A percentile compares a stretch with the other conserved stretches of the same genome.
Conservation (phyloP, 192 early-diverging fungal genomes). For the Linnemannia exigua region DNA sequence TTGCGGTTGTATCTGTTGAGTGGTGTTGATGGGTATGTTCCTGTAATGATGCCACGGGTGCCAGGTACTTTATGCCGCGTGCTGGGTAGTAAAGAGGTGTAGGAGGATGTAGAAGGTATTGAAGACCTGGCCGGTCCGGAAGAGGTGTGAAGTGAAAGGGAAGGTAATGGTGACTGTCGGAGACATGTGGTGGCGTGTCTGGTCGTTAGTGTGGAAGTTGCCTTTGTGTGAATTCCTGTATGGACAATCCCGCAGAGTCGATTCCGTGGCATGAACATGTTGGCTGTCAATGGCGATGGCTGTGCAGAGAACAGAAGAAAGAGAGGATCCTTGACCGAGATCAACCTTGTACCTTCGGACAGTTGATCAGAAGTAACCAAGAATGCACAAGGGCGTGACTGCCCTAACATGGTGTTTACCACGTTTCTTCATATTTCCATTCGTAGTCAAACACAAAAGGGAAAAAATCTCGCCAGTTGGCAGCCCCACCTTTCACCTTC, state of each 20-base stretch:
- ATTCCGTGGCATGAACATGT: constrained; percentile 1
- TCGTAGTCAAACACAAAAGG: neutral
- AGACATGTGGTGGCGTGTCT: neutral
- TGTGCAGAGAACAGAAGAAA: neutral
- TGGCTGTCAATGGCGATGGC: neutral
- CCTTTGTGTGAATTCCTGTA: neutral
- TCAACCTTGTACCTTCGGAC: neutral
- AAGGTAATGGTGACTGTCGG: neutral
- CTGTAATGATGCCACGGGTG: constrained; percentile 29
- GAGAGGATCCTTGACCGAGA: neutral
- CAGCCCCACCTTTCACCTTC: neutral
- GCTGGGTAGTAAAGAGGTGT: neutral
- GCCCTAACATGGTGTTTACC: no score
- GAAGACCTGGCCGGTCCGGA: neutral
- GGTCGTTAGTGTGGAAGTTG: neutral
- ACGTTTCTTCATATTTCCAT: neutral
- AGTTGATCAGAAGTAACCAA: neutral
- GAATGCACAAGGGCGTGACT: neutral
- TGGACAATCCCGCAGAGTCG: constrained; percentile 3
- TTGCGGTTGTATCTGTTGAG: constrained; percentile 31
- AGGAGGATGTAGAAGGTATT: neutral
- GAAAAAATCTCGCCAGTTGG: neutral
- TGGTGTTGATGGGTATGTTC: constrained; percentile 36
- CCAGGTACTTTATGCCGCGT: neutral
- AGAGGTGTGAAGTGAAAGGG: neutral